A percentile compares a stretch with the other conserved stretches of the same genome.
Evolutionary conservation across 2,329 filamentous ascomycete genomes (phyloP).

Genomic region (Xylogone sp.): DNA sequence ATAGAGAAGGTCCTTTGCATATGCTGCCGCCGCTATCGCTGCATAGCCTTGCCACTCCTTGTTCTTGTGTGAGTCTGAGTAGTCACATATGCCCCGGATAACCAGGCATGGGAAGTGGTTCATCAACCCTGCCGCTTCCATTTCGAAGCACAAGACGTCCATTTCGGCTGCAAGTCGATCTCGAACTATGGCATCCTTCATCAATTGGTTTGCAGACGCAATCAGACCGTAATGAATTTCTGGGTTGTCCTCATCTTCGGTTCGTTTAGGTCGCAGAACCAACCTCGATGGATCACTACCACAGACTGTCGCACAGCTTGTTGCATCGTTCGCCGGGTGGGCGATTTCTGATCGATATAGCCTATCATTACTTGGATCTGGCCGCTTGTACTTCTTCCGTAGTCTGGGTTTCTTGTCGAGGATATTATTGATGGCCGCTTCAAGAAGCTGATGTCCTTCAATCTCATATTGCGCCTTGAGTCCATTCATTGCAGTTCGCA

Average conservation of each 20-base stretch:
- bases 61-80: slow-evolving; percentile 19
- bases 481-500: slow-evolving; percentile 14
- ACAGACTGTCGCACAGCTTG: slow-evolving; percentile 10
- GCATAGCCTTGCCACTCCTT: slow-evolving; percentile 3
- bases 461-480: slow-evolving; percentile 13
- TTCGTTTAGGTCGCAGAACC: slow-evolving; percentile 3
- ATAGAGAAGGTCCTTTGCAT: slow-evolving; percentile 12
- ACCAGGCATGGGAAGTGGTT: slow-evolving; percentile 24
- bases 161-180: slow-evolving; percentile 20
- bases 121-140: slow-evolving; percentile 25
- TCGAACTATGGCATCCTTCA: slow-evolving; percentile 23
- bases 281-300: slow-evolving; percentile 9
- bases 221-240: slow-evolving; percentile 30
- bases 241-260: slow-evolving; percentile 14
- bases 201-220: slow-evolving; percentile 26
- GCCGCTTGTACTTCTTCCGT: slow-evolving; percentile 17
- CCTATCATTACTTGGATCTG: slow-evolving; percentile 17
- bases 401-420: slow-evolving; percentile 20
- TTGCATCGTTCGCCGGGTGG: slow-evolving; percentile 3
- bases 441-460: slow-evolving; percentile 4
- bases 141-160: slow-evolving; percentile 27
- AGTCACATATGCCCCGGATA: slow-evolving; percentile 30
- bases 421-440: slow-evolving; percentile 11
- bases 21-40: slow-evolving; percentile 5
- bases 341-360: slow-evolving; percentile 17